phyloP scores from a whole-genome alignment of 139 green algal genomes.

The Picochlorum sp. region DNA sequence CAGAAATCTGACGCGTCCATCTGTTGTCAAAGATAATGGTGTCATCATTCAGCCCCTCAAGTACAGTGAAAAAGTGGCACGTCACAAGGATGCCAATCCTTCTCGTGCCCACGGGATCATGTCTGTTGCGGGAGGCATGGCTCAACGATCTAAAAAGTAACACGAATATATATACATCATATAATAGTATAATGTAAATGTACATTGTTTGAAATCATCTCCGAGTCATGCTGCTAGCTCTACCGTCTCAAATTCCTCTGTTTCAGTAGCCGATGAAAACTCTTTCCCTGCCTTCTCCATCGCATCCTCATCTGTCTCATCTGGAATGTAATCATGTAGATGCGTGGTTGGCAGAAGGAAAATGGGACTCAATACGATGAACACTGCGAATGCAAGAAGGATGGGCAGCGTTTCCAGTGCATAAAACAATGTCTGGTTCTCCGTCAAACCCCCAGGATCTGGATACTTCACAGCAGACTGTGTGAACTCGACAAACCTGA shows the following conservation, averaged over 20 bases:
- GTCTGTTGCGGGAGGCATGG: neutral
- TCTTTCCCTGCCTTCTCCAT: slow-evolving; percentile 35
- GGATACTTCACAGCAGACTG: slow-evolving; percentile 3
- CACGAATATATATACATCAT: slow-evolving; percentile 30
- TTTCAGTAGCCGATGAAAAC: neutral
- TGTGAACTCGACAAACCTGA: slow-evolving; percentile 9
- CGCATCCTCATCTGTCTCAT: slow-evolving; percentile 61
- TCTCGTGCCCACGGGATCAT: neutral
- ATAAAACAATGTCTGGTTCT: slow-evolving; percentile 11
- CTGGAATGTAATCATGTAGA: slow-evolving; percentile 26
- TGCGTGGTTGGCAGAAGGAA: neutral
- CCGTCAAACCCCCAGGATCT: slow-evolving; percentile 1
- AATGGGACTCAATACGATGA: slow-evolving; percentile 1
- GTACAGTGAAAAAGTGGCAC: slow-evolving; percentile 16
- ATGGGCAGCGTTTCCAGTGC: slow-evolving; percentile 8
- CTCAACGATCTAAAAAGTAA: slow-evolving; percentile 14
- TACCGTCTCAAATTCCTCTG: slow-evolving; percentile 63
- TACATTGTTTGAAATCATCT: slow-evolving; percentile 41
- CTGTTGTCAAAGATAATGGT: slow-evolving; percentile 66
- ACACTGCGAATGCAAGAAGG: neutral
- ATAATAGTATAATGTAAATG: slow-evolving; percentile 32
- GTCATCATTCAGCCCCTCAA: slow-evolving; percentile 66
- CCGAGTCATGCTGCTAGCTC: slow-evolving; percentile 38
- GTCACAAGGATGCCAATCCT: neutral
- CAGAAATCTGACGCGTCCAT: slow-evolving; percentile 71